These are phyloP conservation scores for Chytriomyces sp. DNA, from an alignment of 192 early-diverging fungal species.

Conservation along the genomic window DNA sequence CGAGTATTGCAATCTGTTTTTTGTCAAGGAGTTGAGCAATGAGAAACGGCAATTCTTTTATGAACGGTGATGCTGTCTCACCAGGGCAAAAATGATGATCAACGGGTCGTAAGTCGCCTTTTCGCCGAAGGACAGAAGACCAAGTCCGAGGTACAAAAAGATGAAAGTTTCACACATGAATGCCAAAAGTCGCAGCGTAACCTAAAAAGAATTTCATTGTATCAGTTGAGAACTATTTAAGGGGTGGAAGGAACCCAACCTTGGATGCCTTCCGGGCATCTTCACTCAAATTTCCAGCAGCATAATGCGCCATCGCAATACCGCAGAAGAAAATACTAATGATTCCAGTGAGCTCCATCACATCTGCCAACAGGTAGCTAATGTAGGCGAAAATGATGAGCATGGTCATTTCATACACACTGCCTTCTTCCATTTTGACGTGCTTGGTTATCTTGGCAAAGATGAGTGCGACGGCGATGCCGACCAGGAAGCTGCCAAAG, in stretches of 20 bases:
- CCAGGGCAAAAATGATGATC: constrained; percentile 51
- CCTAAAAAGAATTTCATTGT: constrained; percentile 17
- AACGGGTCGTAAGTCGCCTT: constrained; percentile 49
- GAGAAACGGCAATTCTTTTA: neutral
- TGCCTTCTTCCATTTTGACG: constrained; percentile 42
- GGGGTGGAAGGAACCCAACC: constrained; percentile 25
- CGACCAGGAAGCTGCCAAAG: constrained; percentile 52
- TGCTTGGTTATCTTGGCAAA: constrained; percentile 66
- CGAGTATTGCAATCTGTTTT: constrained; percentile 51
- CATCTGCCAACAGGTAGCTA: constrained; percentile 58
- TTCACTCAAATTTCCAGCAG: constrained; percentile 49
- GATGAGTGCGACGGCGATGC: constrained; percentile 46
- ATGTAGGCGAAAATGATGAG: constrained; percentile 58
- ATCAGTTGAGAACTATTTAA: neutral
- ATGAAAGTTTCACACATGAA: constrained; percentile 61
- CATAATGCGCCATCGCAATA: constrained; percentile 63
- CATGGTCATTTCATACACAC: constrained; percentile 63
- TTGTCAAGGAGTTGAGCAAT: neutral
- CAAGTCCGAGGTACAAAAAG: constrained; percentile 64
- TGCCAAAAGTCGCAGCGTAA: constrained; percentile 51
- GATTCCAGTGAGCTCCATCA: constrained; percentile 57
- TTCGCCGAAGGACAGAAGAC: constrained; percentile 56
- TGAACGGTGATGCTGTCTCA: constrained; percentile 29
- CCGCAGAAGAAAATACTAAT: constrained; percentile 64
- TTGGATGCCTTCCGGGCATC: constrained; percentile 41